Conservation (phyloP, 1,139 yeast species). For the Hyphopichia khmerensis region DNA sequence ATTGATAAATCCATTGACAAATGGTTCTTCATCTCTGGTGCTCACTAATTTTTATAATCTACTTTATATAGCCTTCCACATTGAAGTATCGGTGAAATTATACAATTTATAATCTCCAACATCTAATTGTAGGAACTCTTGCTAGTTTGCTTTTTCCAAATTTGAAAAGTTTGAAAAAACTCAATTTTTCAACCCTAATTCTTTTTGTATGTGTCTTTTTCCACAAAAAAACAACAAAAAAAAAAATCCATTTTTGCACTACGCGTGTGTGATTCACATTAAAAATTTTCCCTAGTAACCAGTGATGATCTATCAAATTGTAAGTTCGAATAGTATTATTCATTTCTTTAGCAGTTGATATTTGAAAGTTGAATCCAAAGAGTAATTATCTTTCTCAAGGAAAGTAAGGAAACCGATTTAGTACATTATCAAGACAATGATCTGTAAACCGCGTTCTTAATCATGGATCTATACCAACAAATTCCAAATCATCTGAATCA, state of each 20-base stretch:
- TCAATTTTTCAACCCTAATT: background rate
- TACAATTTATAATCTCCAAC: no score
- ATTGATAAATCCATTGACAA: slow-evolving; percentile 96
- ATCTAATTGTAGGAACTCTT: no score
- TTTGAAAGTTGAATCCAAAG: background rate
- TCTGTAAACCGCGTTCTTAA: background rate
- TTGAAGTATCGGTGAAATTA: background rate
- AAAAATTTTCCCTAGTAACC: background rate
- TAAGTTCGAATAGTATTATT: no score
- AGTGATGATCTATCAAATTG: background rate
- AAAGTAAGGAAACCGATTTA: background rate
- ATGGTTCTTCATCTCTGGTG: slow-evolving; percentile 98
- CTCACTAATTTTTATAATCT: slow-evolving; percentile 30
- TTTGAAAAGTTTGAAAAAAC: no score
- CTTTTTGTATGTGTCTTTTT: background rate
- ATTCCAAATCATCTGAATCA: slow-evolving; percentile 2
- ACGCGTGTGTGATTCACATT: background rate
- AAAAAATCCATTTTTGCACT: background rate
- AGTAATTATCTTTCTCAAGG: background rate
- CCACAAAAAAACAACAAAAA: background rate
- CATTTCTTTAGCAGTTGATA: no score
- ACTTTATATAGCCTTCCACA: no score
- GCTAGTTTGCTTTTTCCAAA: no score
- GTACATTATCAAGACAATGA: background rate
- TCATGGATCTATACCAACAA: slow-evolving; percentile 3